Evolutionary conservation across 768 basidiomycete species (phyloP), one percentile per base, ranked within the genome.

Genomic region (Clitopilus passeckerianus): DNA sequence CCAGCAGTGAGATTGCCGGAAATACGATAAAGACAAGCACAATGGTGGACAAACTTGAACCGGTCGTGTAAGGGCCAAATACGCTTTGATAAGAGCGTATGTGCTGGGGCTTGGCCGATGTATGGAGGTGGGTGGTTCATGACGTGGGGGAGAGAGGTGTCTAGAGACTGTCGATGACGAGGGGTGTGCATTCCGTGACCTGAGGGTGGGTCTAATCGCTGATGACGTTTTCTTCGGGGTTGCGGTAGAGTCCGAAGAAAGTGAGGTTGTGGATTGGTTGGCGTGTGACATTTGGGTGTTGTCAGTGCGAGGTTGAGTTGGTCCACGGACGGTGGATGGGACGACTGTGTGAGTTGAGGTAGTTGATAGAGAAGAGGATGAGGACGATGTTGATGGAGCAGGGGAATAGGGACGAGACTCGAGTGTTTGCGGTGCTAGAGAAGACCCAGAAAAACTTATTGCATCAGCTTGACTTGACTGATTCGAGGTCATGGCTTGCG

Each of bases 321-420:
- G 54, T 23, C 65, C 66, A 15, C 68, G 67, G 3, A 65, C 64
- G 1, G 73, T 14, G 74, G 77, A 37, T 15, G 89, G 89, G 20
- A 88, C 85, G 1, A 85, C 78, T 4, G 90, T 91, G 62, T 86
- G 87, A 23, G 86, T 89, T 0, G 89, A 91, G 2, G 82, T 78
- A 7, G 87, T 89, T 0, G 89, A 90, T 30, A 86, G 74, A 3
- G 88, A 87, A 0, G 90, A 87, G 0, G 84, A 84, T 0, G 89
- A 89, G 0, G 85, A 84, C 0, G 83, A 80, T 2, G 84, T 75
- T 0, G 86, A 85, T 1, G 83, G 79, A 14, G 82, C 72, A 24
- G 80, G 86, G 1, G 81, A 80, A 60, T 71, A 69, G 15, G 76
- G 62, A 23, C 77, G 77, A 52, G 78, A 69, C 15, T 78, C 66